Evolutionary conservation across 2,329 filamentous ascomycete species (phyloP).

Genomic region (Madurella fahalii): DNA sequence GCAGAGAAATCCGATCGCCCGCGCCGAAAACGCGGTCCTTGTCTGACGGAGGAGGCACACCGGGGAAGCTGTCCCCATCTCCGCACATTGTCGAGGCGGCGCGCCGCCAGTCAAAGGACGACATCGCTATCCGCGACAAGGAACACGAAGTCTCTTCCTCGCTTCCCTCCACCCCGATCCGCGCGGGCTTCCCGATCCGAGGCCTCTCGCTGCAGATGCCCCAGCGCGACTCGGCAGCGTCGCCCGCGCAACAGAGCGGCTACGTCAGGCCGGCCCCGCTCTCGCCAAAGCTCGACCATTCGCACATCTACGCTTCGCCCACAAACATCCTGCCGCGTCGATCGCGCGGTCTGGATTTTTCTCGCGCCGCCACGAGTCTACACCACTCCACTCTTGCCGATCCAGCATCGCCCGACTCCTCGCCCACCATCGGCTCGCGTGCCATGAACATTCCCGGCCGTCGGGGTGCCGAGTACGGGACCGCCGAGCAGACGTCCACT

Average conservation of each 20-base stretch:
- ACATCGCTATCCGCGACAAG: conserved; percentile 51
- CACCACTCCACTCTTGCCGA: conserved; percentile 94
- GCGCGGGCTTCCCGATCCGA: conserved; percentile 58
- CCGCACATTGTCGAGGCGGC: conserved; percentile 53
- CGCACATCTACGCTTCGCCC: conserved; percentile 80
- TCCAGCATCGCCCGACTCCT: conserved; percentile 82
- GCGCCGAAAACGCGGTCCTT: conserved; percentile 57
- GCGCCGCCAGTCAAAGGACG: conserved; percentile 60
- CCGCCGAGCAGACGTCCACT: conserved; percentile 62
- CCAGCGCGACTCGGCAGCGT: conserved; percentile 41
- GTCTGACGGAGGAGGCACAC: conserved; percentile 59
- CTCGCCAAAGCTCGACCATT: conserved; percentile 81
- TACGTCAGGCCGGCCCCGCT: conserved; percentile 55
- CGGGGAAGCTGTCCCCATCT: conserved; percentile 52
- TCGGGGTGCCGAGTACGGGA: conserved; percentile 45
- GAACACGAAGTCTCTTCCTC: conserved; percentile 30
- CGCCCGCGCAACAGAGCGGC: conserved; percentile 27
- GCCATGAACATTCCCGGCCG: conserved; percentile 60
- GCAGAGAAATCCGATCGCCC: conserved; percentile 33
- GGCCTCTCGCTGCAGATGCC: conserved; percentile 70
- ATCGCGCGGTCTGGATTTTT: conserved; percentile 88
- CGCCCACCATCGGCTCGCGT: conserved; percentile 71
- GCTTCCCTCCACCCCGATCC: conserved; percentile 67
- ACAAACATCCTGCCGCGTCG: conserved; percentile 83
- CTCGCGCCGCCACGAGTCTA: conserved; percentile 84